Base-by-base conservation (phyloP, 352 stramenopile species). In the Peronosclerospora sorghi region DNA sequence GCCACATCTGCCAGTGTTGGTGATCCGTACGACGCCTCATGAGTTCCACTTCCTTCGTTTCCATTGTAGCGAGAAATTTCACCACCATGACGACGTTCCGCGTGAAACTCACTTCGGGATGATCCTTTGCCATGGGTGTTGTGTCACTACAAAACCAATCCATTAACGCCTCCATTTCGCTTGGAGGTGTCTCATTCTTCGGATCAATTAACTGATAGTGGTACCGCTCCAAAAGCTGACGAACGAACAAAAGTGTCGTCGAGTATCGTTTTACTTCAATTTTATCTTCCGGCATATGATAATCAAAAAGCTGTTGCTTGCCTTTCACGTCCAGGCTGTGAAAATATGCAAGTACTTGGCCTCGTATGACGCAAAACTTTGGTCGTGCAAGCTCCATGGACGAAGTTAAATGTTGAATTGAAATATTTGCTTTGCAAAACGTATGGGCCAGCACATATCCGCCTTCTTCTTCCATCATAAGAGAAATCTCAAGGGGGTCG, bases 151-250 rank as follows among this genome's bases (percentile, higher is more conserved):
- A 84, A 46, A 95, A 89, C 81, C 83, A 95, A 40, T 94, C 83
- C 59, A 95, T 86, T 21, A 95, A 48, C 14, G 83, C 79, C 52
- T 95, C 83, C 79, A 95, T 95, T 55, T 95, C 83, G 13, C 74
- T 89, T 19, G 77, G 81, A 14, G 83, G 81, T 8, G 80, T 86
- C 17, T 78, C 54, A 38, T 91, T 75, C 30, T 87, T 68, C 3
- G 68, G 50, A 24, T 90, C 76, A 36, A 95, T 85, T 20, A 95
- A 37, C 53, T 83, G 75, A 47, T 94, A 94, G 30, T 80, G 54
- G 48, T 83, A 93, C 12, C 59, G 55, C 50, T 95, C 83, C 77
- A 95, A 85, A 7, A 95, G 53, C 20, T 76, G 65, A 4, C 81
- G 71, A 39, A 95, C 83, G 50, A 93, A 94, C 13, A 89, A 55